Evolutionary conservation across 1,284 basidiomycete species (phyloP).

Genomic region (Cutaneotrichosporon daszewskae): DNA sequence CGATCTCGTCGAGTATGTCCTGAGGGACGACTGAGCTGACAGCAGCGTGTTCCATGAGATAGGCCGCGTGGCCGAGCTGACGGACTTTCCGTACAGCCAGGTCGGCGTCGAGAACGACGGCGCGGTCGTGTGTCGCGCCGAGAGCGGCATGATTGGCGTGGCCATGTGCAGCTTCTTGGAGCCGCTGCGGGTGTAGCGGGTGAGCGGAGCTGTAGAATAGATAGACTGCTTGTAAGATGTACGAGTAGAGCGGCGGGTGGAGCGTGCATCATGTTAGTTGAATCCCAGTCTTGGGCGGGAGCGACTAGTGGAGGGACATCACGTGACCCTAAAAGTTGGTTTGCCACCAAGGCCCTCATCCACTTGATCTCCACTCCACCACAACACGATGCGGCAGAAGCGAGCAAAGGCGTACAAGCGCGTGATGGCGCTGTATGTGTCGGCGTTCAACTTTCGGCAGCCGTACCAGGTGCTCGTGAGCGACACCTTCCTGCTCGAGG

Average conservation of each 20-base stretch:
- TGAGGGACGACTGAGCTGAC: neutral
- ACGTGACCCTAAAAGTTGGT: too few species aligned
- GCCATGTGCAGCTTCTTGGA: constrained; percentile 48
- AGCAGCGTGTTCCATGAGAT: constrained; percentile 46
- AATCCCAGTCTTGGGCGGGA: too few species aligned
- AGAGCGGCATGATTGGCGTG: constrained; percentile 40
- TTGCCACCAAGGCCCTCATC: too few species aligned
- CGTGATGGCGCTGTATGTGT: constrained; percentile 79
- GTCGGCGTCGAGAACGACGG: constrained; percentile 48
- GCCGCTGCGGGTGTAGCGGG: constrained; percentile 33
- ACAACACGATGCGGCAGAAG: constrained; percentile 74
- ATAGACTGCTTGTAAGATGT: too few species aligned
- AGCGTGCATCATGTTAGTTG: too few species aligned
- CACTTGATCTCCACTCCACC: neutral
- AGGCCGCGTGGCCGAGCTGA: constrained; percentile 44
- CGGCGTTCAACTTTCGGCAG: constrained; percentile 79
- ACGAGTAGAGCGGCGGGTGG: too few species aligned
- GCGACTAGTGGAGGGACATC: too few species aligned
- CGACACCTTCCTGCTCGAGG: constrained; percentile 72
- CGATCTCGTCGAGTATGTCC: constrained; percentile 43
- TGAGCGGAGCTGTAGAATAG: too few species aligned
- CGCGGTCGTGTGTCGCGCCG: constrained; percentile 39
- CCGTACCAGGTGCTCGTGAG: constrained; percentile 87
- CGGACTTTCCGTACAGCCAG: constrained; percentile 43
- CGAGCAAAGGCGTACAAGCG: constrained; percentile 86